phyloP scores from a whole-genome alignment of 495 filamentous ascomycete genomes.

The Penicillium atrosanguineum region DNA sequence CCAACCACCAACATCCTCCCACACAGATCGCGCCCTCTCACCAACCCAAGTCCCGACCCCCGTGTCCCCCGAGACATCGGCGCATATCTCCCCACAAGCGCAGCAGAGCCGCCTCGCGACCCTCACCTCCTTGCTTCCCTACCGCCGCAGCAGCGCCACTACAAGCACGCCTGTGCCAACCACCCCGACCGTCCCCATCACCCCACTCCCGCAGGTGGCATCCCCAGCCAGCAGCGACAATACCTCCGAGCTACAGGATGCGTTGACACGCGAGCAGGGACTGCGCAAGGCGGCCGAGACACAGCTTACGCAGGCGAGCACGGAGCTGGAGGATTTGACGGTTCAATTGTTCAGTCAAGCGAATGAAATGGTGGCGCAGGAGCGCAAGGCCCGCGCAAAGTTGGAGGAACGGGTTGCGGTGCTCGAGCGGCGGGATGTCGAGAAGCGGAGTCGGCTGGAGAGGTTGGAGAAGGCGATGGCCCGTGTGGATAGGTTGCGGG shows the following conservation, averaged over 20 bases:
- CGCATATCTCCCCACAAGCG: slow-evolving; percentile 37
- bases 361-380: slow-evolving; percentile 94
- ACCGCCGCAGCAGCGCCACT: slow-evolving; percentile 50
- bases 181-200: slow-evolving; percentile 20
- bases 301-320: slow-evolving; percentile 64
- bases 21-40: slow-evolving; percentile 22
- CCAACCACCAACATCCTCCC: slow-evolving; percentile 32
- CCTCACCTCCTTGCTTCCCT: slow-evolving; percentile 65
- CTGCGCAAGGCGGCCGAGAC: slow-evolving; percentile 74
- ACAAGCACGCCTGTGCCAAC: slow-evolving; percentile 33
- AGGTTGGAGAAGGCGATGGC: slow-evolving; percentile 75
- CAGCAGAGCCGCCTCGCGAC: slow-evolving; percentile 46
- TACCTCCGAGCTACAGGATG: slow-evolving; percentile 63
- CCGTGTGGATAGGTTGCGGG: slow-evolving; percentile 70
- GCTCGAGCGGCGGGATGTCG: slow-evolving; percentile 66
- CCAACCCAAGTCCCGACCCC: slow-evolving; percentile 16
- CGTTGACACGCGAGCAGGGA: slow-evolving; percentile 65
- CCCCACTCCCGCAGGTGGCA: slow-evolving; percentile 15
- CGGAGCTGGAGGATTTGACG: slow-evolving; percentile 87
- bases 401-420: slow-evolving; percentile 73
- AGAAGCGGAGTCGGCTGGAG: slow-evolving; percentile 70
- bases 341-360: slow-evolving; percentile 87
- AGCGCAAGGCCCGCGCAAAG: slow-evolving; percentile 74
- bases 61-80: slow-evolving; percentile 31
- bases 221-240: slow-evolving; percentile 29